Evolutionary conservation across 2,329 filamentous ascomycete genomes (phyloP).

Genomic region (Pestalotiopsis fici): DNA sequence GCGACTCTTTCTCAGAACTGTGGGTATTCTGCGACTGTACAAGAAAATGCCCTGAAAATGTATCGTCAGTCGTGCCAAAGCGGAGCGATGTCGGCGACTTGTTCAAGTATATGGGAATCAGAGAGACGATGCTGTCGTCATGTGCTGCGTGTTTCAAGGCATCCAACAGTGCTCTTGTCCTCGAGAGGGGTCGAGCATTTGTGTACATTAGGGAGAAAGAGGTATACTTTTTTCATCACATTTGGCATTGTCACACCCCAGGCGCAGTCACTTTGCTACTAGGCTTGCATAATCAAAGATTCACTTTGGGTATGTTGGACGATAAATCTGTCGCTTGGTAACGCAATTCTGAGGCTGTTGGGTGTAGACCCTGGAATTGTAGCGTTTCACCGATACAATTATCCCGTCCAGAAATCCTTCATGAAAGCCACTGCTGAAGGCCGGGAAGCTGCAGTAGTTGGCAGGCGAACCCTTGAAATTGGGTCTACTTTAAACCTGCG

Average conservation of each 20-base stretch:
- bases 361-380: not conserved
- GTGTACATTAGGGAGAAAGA: too few relatives aligned
- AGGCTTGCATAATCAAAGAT: not conserved
- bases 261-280: not conserved
- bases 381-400: conserved; percentile 6
- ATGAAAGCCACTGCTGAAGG: not conserved
- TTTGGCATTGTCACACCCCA: not conserved
- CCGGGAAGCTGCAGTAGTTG: conserved; percentile 9
- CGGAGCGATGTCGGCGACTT: not conserved
- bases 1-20: not conserved
- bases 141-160: not conserved
- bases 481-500: not conserved
- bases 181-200: not conserved
- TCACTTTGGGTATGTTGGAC: too few relatives aligned
- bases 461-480: not conserved
- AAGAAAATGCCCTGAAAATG: not conserved
- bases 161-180: not conserved
- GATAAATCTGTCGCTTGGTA: not conserved
- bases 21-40: not conserved
- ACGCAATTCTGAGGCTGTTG: not conserved
- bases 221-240: not conserved
- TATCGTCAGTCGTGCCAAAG: not conserved
- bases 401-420: conserved; percentile 7
- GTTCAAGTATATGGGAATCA: not conserved
- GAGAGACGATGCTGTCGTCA: not conserved